These are phyloP conservation scores for Capsella rubella DNA, from an alignment of 441 rosid species.

Conservation along the genomic window DNA sequence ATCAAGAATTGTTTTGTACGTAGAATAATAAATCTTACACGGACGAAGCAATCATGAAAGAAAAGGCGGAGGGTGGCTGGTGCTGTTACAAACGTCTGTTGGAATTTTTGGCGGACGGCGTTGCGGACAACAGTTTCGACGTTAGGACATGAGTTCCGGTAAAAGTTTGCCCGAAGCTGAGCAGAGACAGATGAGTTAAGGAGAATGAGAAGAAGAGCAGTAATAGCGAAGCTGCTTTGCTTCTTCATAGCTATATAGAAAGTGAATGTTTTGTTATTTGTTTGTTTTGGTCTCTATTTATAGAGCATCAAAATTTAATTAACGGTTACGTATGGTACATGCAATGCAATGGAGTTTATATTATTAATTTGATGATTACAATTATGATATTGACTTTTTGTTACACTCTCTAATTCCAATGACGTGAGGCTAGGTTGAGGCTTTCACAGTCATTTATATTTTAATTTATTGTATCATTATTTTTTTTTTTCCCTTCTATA, in stretches of 20 bases:
- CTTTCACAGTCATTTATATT: neutral
- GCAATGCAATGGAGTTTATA: conserved; percentile 8
- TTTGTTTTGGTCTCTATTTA: neutral
- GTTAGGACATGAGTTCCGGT: conserved; percentile 63
- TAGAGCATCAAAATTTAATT: neutral
- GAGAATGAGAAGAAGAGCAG: conserved; percentile 37
- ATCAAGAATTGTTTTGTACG: too few relatives aligned
- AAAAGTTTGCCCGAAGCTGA: conserved; percentile 58
- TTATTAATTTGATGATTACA: neutral
- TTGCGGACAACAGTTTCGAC: conserved; percentile 67
- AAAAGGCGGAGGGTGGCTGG: conserved; percentile 73
- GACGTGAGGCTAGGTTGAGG: conserved; percentile 37
- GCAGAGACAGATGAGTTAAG: conserved; percentile 48
- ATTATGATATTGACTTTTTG: conserved; percentile 22
- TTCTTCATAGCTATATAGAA: conserved; percentile 39
- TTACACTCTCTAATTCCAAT: conserved; percentile 28
- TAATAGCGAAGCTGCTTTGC: conserved; percentile 24
- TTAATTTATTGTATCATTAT: neutral
- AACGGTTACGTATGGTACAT: conserved; percentile 5
- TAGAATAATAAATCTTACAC: conserved; percentile 40
- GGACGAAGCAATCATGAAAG: conserved; percentile 80
- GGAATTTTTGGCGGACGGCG: conserved; percentile 63
- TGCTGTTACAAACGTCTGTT: conserved; percentile 74
- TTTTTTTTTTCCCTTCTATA: too few relatives aligned
- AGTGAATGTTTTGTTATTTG: neutral